A percentile compares a stretch with the other conserved stretches of the same genome.
Conservation (phyloP, 768 basidiomycete species). For the Russula dissimulans region DNA sequence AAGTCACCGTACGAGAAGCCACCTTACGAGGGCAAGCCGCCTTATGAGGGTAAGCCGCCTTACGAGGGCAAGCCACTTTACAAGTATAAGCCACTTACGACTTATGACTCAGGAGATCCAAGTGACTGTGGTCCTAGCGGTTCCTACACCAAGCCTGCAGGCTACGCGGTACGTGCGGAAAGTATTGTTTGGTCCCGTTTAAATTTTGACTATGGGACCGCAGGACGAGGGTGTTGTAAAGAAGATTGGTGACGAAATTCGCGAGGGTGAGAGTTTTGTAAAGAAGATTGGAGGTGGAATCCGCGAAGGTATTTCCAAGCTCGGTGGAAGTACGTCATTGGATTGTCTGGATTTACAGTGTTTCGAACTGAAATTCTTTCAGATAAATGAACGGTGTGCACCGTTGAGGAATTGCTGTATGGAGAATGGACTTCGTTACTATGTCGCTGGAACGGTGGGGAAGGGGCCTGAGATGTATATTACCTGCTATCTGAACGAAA, state of each 20-base stretch:
- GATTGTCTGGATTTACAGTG: background rate
- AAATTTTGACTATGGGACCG: background rate
- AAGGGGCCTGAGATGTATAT: background rate
- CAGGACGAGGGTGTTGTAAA: background rate
- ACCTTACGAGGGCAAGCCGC: background rate
- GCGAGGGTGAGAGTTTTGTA: background rate
- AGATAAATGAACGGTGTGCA: background rate
- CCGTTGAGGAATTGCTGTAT: background rate
- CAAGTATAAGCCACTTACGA: background rate
- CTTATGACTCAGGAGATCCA: too few relatives aligned
- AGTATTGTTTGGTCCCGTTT: too few relatives aligned
- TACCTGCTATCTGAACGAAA: too few relatives aligned
- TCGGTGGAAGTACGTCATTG: slow-evolving; percentile 9
- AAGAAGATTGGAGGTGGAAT: slow-evolving; percentile 30
- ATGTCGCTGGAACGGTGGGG: background rate
- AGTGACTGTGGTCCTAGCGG: too few relatives aligned
- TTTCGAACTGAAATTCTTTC: background rate
- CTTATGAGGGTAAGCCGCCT: background rate
- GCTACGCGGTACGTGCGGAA: too few relatives aligned
- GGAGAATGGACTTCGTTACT: background rate
- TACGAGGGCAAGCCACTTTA: background rate
- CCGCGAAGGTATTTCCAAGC: slow-evolving; percentile 11
- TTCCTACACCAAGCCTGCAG: too few relatives aligned
- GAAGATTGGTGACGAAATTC: slow-evolving; percentile 29
- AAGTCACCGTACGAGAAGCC: too few relatives aligned